Base-by-base conservation (phyloP, 192 early-diverging fungal species). In the Thamnidium elegans region DNA sequence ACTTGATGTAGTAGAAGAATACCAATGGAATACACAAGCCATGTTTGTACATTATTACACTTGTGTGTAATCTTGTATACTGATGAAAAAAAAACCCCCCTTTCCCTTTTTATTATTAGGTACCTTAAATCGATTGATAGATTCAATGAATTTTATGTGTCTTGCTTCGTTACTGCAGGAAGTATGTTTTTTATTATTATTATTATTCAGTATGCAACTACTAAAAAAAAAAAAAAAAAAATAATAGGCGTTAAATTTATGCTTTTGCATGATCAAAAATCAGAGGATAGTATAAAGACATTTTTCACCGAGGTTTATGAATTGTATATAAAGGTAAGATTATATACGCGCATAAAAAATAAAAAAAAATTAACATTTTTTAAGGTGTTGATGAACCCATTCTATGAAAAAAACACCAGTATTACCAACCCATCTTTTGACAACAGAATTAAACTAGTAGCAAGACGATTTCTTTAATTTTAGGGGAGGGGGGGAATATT, bases 1-100 rank as follows among this genome's bases (percentile, higher is more conserved):
- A 17, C 83, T 99, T 55, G 97, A 99, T 78, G 82, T 97, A 43
- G 93, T 99, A 15, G 96, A 99, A 63, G 97, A 99, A 70, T 75
- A 92, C 26, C 89, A 91, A 77, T 96, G 94, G 87, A 88, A 81
- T 63, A 93, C 87, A 23, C 92, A 84, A 50, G 81, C 87, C 6
- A 91, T 90, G 90, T 93, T 86, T 72, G 68, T 44, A 34, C 17
- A 32, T 34, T 36, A 5, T 48, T 17, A 43, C 23, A 14, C 3
- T 26, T 1, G 8, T 42, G 44, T n/a, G n/a, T n/a, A n/a, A n/a
- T 43, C 4, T n/a, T 39, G 10, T 50, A 23, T n/a, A 14, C 10
- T 34, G 11, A 21, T 58, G 58, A 32, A 7, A 19, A 20, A n/a
- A n/a, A n/a, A n/a, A n/a, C n/a, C n/a, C n/a, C n/a, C n/a, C n/a